Base-by-base conservation (phyloP, 2,329 filamentous ascomycete species). In the Cordyceps cateniannulata region DNA sequence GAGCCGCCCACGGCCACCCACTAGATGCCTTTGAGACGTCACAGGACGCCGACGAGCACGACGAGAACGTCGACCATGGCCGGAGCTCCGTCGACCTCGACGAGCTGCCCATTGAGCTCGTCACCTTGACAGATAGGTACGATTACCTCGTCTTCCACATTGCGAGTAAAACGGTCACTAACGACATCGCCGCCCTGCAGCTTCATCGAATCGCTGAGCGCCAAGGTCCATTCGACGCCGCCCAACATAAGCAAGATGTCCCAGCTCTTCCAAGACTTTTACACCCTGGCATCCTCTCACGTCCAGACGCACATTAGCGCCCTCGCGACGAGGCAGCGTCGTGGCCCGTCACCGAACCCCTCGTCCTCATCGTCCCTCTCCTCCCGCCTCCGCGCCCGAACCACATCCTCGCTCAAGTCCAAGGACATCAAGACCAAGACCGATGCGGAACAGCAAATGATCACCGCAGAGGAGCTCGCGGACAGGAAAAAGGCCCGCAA, bases 181-280 rank as follows among this genome's bases (percentile, higher is more conserved):
- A 55, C 62, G n/a, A 5, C 9, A 56, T 40, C 51, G 66, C 14
- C 6, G 38, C 29, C n/a, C 60, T 67, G 67, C 69, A 95, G 91
- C 70, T 99, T 99, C 71, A 87, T 98, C 69, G 91, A 96, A 63
- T 93, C 91, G 7, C 78, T 99, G 27, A 89, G 86, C 52, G 91
- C 91, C 67, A 96, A 90, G 78, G 88, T 96, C 35, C 90, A 97
- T 69, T 85, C 90, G 2, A 87, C 86, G 5, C 95, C 95, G 5
- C 87, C 95, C 1, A 90, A 85, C 50, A 89, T 96, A 69, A 91
- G 96, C 52, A 87, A 84, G 64, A 81, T 98, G 18, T 89, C 92
- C 9, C 82, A 85, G n/a, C 81, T 95, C 58, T 98, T 98, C 71
- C 95, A 99, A 74, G 91, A 96, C 61, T 99, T 98, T 73, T 99